Evolutionary conservation across 1,284 basidiomycete genomes (phyloP), one percentile per base, ranked within the genome.

Genomic region (Apiotrichum brassicae): DNA sequence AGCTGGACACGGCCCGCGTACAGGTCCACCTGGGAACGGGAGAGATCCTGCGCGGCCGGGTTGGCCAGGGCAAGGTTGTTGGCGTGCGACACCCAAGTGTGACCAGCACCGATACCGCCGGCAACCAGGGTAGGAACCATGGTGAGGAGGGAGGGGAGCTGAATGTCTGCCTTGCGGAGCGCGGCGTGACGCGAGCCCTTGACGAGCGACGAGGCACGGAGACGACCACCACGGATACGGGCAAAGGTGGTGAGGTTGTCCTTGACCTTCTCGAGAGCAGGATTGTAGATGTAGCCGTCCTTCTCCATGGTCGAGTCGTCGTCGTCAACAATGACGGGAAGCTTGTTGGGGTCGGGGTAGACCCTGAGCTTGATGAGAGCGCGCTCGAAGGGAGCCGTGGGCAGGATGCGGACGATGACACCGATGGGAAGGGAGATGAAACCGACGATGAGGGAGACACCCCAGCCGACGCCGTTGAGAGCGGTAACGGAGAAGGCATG

Each of bases 81-180:
- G 28, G 47, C 30, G 25, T 51, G 51, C 18, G 55, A 43, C 16
- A 68, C 59, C 71, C 71, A 74, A 46, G 61, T 59, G 14, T 63
- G 59, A 42, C 87, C 86, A 43, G 86, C 86, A 51, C 63, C 90
- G 41, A 94, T 82, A 6, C 87, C 85, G 8, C 87, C 84, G 22
- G 86, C 84, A 56, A 95, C 82, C 18, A 95, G 71, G 0, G 86
- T 84, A 9, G 91, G 92, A 0, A 91, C 83, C 86, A 94, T 93
- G 3, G 88, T 82, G 75, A 94, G 78, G 26, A 93, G 74, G 6
- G 79, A 80, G 13, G 87, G 50, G 25, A 77, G 62, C 54, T 71
- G 65, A 45, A 77, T 67, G 59, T 74, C 77, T 30, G 78, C 75
- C 40, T 85, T 79, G 23, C 78, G 54, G 43, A 72, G 50, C 36